A percentile compares a stretch with the other conserved stretches of the same genome.
phyloP scores from a whole-genome alignment of 805 yeast genomes.

The Kuraishia floccosa region DNA sequence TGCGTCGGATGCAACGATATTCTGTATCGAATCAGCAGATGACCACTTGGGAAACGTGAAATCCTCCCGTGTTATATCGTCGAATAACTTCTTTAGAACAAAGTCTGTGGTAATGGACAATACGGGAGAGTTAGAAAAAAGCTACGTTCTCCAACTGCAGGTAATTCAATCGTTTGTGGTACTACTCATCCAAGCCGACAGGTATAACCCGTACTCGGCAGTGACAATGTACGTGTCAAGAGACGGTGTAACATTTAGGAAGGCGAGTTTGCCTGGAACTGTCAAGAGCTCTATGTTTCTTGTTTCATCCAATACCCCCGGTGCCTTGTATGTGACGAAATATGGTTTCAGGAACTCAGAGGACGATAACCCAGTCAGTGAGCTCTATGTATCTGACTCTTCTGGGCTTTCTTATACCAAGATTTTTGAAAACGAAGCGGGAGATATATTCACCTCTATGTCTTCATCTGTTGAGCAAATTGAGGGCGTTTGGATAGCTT shows the following conservation, averaged over 20 bases:
- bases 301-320: background rate
- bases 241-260: slow-evolving; percentile 28
- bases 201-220: slow-evolving; percentile 23
- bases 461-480: slow-evolving; percentile 23
- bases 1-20: slow-evolving; percentile 14
- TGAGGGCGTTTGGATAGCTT: slow-evolving; percentile 30
- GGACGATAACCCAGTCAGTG: background rate
- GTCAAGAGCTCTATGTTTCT: slow-evolving; percentile 1
- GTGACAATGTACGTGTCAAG: slow-evolving; percentile 32
- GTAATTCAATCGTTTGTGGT: slow-evolving; percentile 29
- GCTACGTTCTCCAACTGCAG: slow-evolving; percentile 14
- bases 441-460: slow-evolving; percentile 5
- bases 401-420: slow-evolving; percentile 19
- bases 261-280: slow-evolving; percentile 12
- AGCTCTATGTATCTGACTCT: slow-evolving; percentile 10
- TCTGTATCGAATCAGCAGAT: slow-evolving; percentile 20
- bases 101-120: slow-evolving; percentile 29
- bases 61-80: slow-evolving; percentile 20
- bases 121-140: slow-evolving; percentile 3
- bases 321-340: background rate
- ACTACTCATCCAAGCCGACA: slow-evolving; percentile 28
- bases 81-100: slow-evolving; percentile 34
- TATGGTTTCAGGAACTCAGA: slow-evolving; percentile 1
- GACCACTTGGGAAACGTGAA: slow-evolving; percentile 30
- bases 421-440: slow-evolving; percentile 10